Evolutionary conservation across 1,284 basidiomycete species (phyloP), one percentile per base, ranked within the genome.

Genomic region (Pholiota adiposa): DNA sequence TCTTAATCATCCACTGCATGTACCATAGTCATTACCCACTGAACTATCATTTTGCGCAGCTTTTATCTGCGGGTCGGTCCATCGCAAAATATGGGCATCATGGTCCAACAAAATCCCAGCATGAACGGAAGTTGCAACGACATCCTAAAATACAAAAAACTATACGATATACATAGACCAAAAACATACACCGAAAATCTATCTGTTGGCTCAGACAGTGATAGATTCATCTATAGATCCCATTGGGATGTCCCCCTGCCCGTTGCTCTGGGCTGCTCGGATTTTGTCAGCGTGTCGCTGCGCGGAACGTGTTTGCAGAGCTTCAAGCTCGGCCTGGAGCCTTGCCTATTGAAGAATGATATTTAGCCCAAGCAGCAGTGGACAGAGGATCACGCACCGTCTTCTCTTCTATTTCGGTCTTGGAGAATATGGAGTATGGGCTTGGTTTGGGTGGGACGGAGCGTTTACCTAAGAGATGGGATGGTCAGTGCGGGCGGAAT

Each of bases 351-450:
- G 36, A 19, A 54, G 52, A 52, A 25, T 38, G 14, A 34, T 19
- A 25, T 27, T 43, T 38, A 23, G 25, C 4, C 36, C 6, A 38
- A 9, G 36, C 5, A 33, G 31, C 12, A 38, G 14, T n/a, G 2
- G 46, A 16, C 11, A 43, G 25, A 41, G n/a, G 49, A 49, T 16
- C 36, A 77, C 85, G 48, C 62, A 89, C 88, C 57, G 80, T 72
- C 68, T 87, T 85, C 11, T 77, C 77, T 57, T 89, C 84, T 9
- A 92, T 68, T 11, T 89, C 86, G 6, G 75, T 65, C 59, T 82
- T 76, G 65, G 86, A 77, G 69, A 90, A 90, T 50, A 84, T 82
- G 2, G 84, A 81, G 65, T 84, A 90, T 4, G 86, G 79, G 0
- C 77, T 69, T 0, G 77, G 71, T 14, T 72, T 70, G 0, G 78